A percentile compares a stretch with the other conserved stretches of the same genome.
Evolutionary conservation across 2,329 filamentous ascomycete species (phyloP).

Genomic region (Aureobasidium sp.): DNA sequence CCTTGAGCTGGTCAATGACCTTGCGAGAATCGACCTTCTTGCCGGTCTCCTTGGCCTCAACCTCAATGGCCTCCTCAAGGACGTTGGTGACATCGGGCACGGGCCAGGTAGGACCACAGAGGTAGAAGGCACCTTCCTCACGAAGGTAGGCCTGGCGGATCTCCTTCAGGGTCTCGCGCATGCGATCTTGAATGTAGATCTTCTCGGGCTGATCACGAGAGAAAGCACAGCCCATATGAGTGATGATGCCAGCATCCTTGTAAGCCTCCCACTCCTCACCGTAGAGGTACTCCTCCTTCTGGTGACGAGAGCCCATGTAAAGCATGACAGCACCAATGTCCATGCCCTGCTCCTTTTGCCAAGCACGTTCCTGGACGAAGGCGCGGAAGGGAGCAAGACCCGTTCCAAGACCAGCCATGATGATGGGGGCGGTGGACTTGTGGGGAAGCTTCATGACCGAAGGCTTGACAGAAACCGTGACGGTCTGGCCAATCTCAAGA

Average conservation of each 20-base stretch:
- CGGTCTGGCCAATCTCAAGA: constrained; percentile 65
- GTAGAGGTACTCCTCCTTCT: constrained; percentile 97
- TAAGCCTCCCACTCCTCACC: constrained; percentile 99
- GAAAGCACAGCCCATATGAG: constrained; percentile 86
- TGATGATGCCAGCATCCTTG: constrained; percentile 89
- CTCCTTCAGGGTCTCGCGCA: constrained; percentile 77
- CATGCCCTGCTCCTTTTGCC: constrained; percentile 96
- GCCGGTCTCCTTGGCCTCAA: constrained; percentile 60
- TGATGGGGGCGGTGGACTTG: constrained; percentile 81
- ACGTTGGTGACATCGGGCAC: constrained; percentile 95
- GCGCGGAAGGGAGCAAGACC: constrained; percentile 98
- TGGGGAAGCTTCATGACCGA: constrained; percentile 98
- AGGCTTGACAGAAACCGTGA: constrained; percentile 93
- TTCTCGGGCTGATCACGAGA: constrained; percentile 95
- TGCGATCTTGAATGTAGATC: constrained; percentile 98
- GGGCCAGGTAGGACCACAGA: constrained; percentile 97
- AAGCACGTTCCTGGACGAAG: constrained; percentile 95
- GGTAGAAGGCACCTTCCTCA: constrained; percentile 88
- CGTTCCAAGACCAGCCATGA: constrained; percentile 98
- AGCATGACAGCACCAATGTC: constrained; percentile 87
- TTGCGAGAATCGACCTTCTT: constrained; percentile 80
- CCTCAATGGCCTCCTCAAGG: constrained; percentile 81
- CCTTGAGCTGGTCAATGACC: constrained; percentile 97
- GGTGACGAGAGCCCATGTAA: constrained; percentile 95
- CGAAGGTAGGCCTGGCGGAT: constrained; percentile 82